phyloP scores from a whole-genome alignment of 2,329 filamentous ascomycete species.

The Claviceps paspali region DNA sequence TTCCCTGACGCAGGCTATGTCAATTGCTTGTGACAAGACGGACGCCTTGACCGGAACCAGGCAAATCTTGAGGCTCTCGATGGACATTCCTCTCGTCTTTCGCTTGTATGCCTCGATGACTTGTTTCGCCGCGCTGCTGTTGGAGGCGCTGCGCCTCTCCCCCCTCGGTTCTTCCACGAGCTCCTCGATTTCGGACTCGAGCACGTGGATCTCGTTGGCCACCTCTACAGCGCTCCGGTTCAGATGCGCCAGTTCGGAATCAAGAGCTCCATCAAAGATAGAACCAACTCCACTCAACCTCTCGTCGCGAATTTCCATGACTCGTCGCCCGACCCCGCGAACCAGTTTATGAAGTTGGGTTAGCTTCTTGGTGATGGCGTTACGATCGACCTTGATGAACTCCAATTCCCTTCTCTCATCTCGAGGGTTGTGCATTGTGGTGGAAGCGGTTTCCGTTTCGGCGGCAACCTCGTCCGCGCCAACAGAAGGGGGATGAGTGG shows the following conservation, averaged over 20 bases:
- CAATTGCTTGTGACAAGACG: constrained; percentile 38
- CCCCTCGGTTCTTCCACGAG: background rate
- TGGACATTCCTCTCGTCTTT: constrained; percentile 39
- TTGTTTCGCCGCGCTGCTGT: constrained; percentile 7
- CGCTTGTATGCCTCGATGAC: constrained; percentile 38
- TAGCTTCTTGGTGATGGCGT: constrained; percentile 1
- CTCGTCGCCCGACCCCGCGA: constrained; percentile 1
- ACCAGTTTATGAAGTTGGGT: constrained; percentile 4
- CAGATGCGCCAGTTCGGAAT: constrained; percentile 18
- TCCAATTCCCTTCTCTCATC: background rate
- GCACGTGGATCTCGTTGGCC: constrained; percentile 5
- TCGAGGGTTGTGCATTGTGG: background rate
- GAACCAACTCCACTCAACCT: background rate
- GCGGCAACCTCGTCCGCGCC: background rate
- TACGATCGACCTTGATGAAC: constrained; percentile 1
- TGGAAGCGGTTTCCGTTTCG: background rate
- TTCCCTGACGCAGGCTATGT: constrained; percentile 38
- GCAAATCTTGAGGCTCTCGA: constrained; percentile 39
- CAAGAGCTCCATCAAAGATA: constrained; percentile 3
- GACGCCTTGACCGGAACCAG: constrained; percentile 45
- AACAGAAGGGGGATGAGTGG: background rate
- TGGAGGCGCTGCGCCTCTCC: background rate
- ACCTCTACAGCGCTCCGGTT: constrained; percentile 5
- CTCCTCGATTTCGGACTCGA: constrained; percentile 6
- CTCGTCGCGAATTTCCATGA: constrained; percentile 4